These are phyloP conservation scores for Circinella umbellata DNA, from an alignment of 371 early-diverging fungal genomes.

Conservation along the genomic window DNA sequence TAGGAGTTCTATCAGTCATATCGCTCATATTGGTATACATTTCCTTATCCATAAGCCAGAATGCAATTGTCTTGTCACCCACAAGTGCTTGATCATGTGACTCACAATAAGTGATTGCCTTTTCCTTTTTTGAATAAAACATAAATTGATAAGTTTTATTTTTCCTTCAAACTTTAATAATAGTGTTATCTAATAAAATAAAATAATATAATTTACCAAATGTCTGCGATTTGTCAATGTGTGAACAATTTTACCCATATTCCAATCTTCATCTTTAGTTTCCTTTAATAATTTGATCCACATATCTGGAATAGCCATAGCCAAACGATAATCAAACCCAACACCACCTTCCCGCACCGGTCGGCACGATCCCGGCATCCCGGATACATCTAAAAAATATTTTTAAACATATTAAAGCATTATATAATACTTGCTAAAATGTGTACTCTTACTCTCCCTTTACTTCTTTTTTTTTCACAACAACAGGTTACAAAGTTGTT, in stretches of 20 bases:
- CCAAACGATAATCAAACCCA: constrained; percentile 96
- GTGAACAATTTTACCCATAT: constrained; percentile 83
- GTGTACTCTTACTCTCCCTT: no score
- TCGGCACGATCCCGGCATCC: constrained; percentile 97
- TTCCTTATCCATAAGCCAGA: constrained; percentile 99
- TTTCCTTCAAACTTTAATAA: no score
- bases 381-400: constrained; percentile 81
- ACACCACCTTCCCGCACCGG: constrained; percentile 91
- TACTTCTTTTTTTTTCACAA: no score
- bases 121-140: constrained; percentile 56
- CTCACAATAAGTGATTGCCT: constrained; percentile 92
- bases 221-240: constrained; percentile 92
- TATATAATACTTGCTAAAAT: no score
- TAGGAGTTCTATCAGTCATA: constrained; percentile 77
- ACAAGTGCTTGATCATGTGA: constrained; percentile 97
- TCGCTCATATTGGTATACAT: constrained; percentile 97
- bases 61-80: constrained; percentile 96
- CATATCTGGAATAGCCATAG: constrained; percentile 98
- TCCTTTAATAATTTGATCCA: constrained; percentile 98
- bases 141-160: constrained; percentile 19
- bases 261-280: constrained; percentile 91
- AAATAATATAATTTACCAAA: constrained; percentile 27
- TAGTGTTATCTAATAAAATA: background rate
- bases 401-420: background rate
- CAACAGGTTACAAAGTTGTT: no score